A percentile compares a stretch with the other conserved stretches of the same genome.
Evolutionary conservation across 768 basidiomycete species (phyloP).

Genomic region (Calocybe indica): DNA sequence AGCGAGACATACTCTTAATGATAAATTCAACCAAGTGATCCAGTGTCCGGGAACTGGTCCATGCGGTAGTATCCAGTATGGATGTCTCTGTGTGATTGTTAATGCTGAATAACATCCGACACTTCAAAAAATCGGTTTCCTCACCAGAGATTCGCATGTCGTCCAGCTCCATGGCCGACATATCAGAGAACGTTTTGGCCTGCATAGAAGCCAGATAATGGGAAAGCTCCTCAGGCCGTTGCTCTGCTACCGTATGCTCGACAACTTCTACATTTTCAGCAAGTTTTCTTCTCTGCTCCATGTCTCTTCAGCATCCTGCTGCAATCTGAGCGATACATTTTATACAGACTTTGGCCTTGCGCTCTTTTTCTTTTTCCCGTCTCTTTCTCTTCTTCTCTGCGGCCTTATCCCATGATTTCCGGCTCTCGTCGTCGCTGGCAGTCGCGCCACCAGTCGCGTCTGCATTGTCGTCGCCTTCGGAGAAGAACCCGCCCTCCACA

Average conservation of each 20-base stretch:
- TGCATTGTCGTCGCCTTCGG: slow-evolving; percentile 30
- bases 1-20: slow-evolving; percentile 48
- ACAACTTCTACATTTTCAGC: slow-evolving; percentile 32
- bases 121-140: slow-evolving; percentile 15
- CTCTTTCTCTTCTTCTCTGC: slow-evolving; percentile 62
- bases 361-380: slow-evolving; percentile 68
- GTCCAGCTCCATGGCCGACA: slow-evolving; percentile 73
- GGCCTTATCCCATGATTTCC: slow-evolving; percentile 5
- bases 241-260: slow-evolving; percentile 46
- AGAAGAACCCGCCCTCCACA: slow-evolving; percentile 23
- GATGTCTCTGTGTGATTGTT: slow-evolving; percentile 57
- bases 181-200: slow-evolving; percentile 58
- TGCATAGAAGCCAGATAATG: slow-evolving; percentile 64
- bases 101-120: slow-evolving; percentile 34
- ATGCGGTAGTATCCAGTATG: slow-evolving; percentile 71
- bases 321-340: background rate
- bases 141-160: slow-evolving; percentile 76
- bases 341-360: slow-evolving; percentile 55
- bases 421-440: slow-evolving; percentile 14
- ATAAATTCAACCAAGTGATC: slow-evolving; percentile 75
- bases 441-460: slow-evolving; percentile 31
- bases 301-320: slow-evolving; percentile 5
- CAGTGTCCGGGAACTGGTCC: slow-evolving; percentile 67
- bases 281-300: slow-evolving; percentile 60
- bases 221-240: slow-evolving; percentile 51